Percentiles rank a stretch among this genome's conserved stretches.
Conservation (phyloP, 2,329 filamentous ascomycete species). For the Apiospora marii region DNA sequence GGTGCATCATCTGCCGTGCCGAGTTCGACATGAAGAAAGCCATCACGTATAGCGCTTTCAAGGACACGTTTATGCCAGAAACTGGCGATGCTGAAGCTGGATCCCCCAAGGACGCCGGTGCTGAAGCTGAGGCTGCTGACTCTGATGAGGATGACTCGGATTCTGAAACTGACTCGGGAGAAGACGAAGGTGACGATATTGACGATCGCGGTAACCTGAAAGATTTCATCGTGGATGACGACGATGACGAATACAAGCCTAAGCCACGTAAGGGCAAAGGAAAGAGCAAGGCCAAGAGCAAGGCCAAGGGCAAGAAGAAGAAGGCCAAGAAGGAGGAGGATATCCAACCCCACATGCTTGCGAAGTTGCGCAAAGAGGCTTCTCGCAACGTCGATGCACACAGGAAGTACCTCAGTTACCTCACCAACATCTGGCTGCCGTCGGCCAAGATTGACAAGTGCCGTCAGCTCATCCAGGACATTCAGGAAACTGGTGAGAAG, state of each 20-base stretch:
- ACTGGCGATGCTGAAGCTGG: slow-evolving; percentile 22
- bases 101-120: slow-evolving; percentile 23
- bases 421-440: slow-evolving; percentile 73
- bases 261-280: slow-evolving; percentile 34
- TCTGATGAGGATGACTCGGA: slow-evolving; percentile 37
- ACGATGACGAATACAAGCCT: slow-evolving; percentile 31
- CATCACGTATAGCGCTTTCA: slow-evolving; percentile 78
- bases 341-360: slow-evolving; percentile 46
- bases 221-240: slow-evolving; percentile 41
- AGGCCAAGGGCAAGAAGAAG: slow-evolving; percentile 41
- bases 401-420: slow-evolving; percentile 72
- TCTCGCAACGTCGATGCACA: slow-evolving; percentile 70
- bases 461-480: slow-evolving; percentile 66
- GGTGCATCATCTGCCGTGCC: slow-evolving; percentile 80
- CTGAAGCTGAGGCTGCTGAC: slow-evolving; percentile 45
- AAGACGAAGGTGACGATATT: slow-evolving; percentile 45
- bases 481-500: slow-evolving; percentile 67
- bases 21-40: slow-evolving; percentile 71
- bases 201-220: slow-evolving; percentile 43
- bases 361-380: slow-evolving; percentile 69
- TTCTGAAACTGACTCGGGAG: slow-evolving; percentile 40
- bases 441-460: slow-evolving; percentile 79
- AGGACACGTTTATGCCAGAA: slow-evolving; percentile 73
- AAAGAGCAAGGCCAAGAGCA: slow-evolving; percentile 40
- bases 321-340: slow-evolving; percentile 54